Base-by-base conservation (phyloP, 2,329 filamentous ascomycete species). In the Colletotrichum limetticola region DNA sequence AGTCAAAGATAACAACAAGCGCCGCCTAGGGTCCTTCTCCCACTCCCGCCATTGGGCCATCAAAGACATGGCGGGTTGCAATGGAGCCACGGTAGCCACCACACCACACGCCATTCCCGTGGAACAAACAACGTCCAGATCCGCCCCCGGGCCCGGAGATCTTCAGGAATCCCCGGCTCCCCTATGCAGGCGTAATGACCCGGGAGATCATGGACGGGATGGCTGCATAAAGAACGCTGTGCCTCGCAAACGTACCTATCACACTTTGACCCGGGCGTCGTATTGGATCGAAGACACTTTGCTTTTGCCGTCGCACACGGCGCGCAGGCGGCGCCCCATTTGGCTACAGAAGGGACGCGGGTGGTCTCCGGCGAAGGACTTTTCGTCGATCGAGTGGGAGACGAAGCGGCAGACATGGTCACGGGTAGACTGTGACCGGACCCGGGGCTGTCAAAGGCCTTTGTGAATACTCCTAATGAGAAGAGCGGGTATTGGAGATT, bases 311-410 rank as follows among this genome's bases (percentile, higher is more conserved):
- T 80, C 7, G 86, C 85, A 75, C 86, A 88, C 1, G 85, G 80
- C 5, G 85, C 80, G 62, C 86, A 88, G 1, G 86, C 86, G 4
- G 85, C 85, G 19, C 86, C 86, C 86, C 86, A 88, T 85, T n/a
- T 28, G 22, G 61, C 67, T 28, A 65, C 30, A 16, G 67, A 4
- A 12, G 61, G 46, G 3, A 19, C 22, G 28, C 61, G 67, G 2
- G 66, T 42, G 9, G 32, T 55, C 26, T 64, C 70, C 16, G 66
- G 59, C 11, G 55, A 30, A 4, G 70, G 67, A 0, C 59, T 46
- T 4, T 35, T 30, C 4, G 53, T 22, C 24, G 65, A 69, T 7
- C 0, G 24, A 30, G 59, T 24, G 16, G 70, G 42, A 19, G 59
- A 64, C 6, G 65, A 63, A 0, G 30, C 22, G 12, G 59, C 2